phyloP scores from a whole-genome alignment of 2,329 filamentous ascomycete genomes.

The Cytospora paraplurivora region DNA sequence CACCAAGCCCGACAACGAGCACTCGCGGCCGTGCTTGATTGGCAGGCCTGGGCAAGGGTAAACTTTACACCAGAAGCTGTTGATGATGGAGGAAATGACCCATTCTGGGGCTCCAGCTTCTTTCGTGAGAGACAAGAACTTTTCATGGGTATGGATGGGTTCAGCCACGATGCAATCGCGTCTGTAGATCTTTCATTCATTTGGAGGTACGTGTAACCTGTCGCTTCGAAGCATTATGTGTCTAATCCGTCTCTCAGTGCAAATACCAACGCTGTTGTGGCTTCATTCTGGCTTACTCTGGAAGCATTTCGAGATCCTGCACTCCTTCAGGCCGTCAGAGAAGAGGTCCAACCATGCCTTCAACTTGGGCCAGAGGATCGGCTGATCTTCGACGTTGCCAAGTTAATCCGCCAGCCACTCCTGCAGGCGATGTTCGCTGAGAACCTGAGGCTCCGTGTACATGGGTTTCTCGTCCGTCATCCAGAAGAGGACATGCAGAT shows the following conservation, averaged over 20 bases:
- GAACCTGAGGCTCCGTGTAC: background rate
- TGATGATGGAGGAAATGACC: background rate
- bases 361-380: background rate
- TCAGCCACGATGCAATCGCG: background rate
- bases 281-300: constrained; percentile 1
- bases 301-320: background rate
- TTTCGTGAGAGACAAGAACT: constrained; percentile 1
- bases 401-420: constrained; percentile 1
- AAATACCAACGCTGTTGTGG: constrained; percentile 3
- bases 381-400: background rate
- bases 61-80: background rate
- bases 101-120: constrained; percentile 2
- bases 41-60: background rate
- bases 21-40: constrained; percentile 3
- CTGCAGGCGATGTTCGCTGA: background rate
- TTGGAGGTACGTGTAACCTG: background rate
- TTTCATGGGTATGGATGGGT: background rate
- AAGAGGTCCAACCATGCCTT: background rate
- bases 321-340: background rate
- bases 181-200: constrained; percentile 3
- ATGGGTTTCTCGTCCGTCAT: background rate
- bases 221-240: background rate
- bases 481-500: background rate
- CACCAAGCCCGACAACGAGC: background rate
- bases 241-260: background rate